Evolutionary conservation across 2,329 filamentous ascomycete genomes (phyloP).

Genomic region (Nemania sp.): DNA sequence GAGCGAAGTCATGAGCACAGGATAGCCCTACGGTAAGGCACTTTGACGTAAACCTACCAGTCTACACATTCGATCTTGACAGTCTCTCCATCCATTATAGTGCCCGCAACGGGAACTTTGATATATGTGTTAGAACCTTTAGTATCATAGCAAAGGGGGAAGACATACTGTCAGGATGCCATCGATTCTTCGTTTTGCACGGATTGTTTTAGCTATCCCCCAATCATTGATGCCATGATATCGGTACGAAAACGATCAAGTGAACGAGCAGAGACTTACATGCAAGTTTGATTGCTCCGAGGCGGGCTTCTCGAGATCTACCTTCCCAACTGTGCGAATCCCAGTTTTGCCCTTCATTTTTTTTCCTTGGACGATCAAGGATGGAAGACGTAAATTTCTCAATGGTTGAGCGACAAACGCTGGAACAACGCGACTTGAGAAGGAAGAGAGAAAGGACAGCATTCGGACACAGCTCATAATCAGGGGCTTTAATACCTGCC

Average conservation of each 20-base stretch:
- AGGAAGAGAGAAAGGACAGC: neutral
- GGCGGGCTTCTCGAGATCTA: conserved; percentile 73
- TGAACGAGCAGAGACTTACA: conserved; percentile 53
- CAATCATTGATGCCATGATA: neutral
- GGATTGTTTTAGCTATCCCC: neutral
- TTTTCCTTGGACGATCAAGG: neutral
- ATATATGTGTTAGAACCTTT: conserved; percentile 7
- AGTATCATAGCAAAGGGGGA: neutral
- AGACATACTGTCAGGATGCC: conserved; percentile 82
- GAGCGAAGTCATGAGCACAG: conserved; percentile 3
- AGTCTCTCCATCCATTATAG: conserved; percentile 80
- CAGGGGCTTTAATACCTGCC: conserved; percentile 2
- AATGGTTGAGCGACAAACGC: neutral
- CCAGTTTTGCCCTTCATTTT: conserved; percentile 46
- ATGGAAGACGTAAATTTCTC: neutral
- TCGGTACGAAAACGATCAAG: neutral
- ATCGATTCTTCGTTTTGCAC: conserved; percentile 66
- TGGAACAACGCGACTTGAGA: neutral
- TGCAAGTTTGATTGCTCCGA: conserved; percentile 71
- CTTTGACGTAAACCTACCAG: conserved; percentile 53
- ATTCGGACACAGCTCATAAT: neutral
- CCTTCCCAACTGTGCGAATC: conserved; percentile 73
- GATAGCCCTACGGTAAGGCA: too few species aligned
- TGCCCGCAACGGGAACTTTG: conserved; percentile 72
- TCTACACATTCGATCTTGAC: conserved; percentile 94